A percentile compares a stretch with the other conserved stretches of the same genome.
Evolutionary conservation across 169 alveolate genomes (phyloP).

Genomic region (Plasmodium chabaudi): DNA sequence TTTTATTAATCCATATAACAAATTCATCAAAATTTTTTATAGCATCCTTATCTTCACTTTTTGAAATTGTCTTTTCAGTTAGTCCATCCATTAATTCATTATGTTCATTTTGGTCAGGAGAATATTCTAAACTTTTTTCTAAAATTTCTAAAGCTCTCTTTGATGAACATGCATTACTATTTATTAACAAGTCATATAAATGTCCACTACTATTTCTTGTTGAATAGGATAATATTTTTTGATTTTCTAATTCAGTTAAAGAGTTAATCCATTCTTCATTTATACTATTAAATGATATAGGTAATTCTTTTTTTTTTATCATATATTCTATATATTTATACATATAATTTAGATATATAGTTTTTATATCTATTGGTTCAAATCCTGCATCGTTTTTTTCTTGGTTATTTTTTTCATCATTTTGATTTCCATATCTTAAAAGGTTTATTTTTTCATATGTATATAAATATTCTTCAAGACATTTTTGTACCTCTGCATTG

Average conservation of each 20-base stretch:
- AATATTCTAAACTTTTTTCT: slow-evolving; percentile 42
- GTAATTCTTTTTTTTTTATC: slow-evolving; percentile 53
- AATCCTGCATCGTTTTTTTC: slow-evolving; percentile 6
- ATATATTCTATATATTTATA: slow-evolving; percentile 62
- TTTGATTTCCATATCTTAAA: slow-evolving; percentile 9
- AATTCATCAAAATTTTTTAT: slow-evolving; percentile 62
- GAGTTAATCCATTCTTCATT: slow-evolving; percentile 69
- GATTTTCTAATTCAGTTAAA: slow-evolving; percentile 72
- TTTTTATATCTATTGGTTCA: slow-evolving; percentile 65
- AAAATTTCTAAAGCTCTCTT: slow-evolving; percentile 60
- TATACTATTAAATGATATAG: slow-evolving; percentile 43
- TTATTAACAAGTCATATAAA: slow-evolving; percentile 59
- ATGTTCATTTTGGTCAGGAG: neutral
- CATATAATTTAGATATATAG: slow-evolving; percentile 53
- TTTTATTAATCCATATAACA: slow-evolving; percentile 60
- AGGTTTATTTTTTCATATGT: slow-evolving; percentile 62
- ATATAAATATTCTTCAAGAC: slow-evolving; percentile 57
- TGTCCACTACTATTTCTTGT: slow-evolving; percentile 62
- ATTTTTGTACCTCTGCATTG: slow-evolving; percentile 47
- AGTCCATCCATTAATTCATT: slow-evolving; percentile 35
- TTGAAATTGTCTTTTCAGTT: slow-evolving; percentile 39
- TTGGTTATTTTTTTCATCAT: neutral
- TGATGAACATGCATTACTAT: slow-evolving; percentile 73
- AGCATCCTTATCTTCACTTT: slow-evolving; percentile 63
- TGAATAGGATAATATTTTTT: slow-evolving; percentile 57